These are phyloP conservation scores for Zelopaecilomyces penicillatus DNA, from an alignment of 2,329 filamentous ascomycete species.

Conservation along the genomic window DNA sequence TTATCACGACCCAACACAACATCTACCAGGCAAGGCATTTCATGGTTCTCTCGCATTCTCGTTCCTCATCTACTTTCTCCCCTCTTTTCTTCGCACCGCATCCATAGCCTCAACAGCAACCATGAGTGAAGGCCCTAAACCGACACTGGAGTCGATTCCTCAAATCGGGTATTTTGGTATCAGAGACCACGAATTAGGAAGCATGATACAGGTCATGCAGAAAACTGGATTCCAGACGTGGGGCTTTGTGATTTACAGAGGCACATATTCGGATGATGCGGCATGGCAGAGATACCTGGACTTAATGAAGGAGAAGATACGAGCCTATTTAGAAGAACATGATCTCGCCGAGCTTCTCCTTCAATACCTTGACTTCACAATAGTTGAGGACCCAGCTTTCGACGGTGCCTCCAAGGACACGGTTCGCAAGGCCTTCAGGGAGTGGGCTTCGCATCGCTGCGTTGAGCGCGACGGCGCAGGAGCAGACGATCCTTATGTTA, in stretches of 20 bases:
- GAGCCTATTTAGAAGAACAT: background rate
- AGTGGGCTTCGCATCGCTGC: background rate
- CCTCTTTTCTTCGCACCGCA: too few species aligned
- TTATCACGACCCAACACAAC: too few species aligned
- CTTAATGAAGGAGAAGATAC: background rate
- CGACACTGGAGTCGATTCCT: background rate
- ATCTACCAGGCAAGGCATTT: too few species aligned
- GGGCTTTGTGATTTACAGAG: conserved; percentile 14
- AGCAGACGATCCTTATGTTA: background rate
- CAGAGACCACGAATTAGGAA: too few species aligned
- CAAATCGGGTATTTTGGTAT: background rate
- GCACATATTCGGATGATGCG: conserved; percentile 8
- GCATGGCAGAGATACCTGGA: conserved; percentile 5
- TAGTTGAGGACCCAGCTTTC: background rate
- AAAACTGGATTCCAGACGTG: conserved; percentile 8
- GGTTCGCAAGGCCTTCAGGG: background rate
- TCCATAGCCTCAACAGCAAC: background rate
- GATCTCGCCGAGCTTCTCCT: background rate
- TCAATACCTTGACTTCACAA: background rate
- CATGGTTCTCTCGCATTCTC: too few species aligned
- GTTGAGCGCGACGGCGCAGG: background rate
- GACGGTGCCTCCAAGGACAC: background rate
- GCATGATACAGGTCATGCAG: background rate
- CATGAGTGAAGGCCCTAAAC: background rate
- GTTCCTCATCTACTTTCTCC: too few species aligned